Percentiles rank a stretch among this genome's conserved stretches.
Evolutionary conservation across 2,329 filamentous ascomycete species (phyloP).

Genomic region (Aspergillus persii): DNA sequence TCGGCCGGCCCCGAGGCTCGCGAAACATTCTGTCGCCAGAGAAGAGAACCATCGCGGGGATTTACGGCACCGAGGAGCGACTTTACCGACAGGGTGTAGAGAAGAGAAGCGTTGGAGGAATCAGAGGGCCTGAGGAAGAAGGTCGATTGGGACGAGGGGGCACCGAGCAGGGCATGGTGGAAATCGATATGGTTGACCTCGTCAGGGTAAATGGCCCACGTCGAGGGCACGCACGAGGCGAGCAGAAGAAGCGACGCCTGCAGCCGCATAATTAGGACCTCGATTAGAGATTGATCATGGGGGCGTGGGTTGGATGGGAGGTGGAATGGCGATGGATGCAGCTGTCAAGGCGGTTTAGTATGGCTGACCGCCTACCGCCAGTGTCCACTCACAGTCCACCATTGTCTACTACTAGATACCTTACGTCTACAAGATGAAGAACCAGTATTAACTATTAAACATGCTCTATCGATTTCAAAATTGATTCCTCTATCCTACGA

Average conservation of each 20-base stretch:
- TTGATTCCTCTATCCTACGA: not conserved
- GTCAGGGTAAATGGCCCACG: slow-evolving; percentile 76
- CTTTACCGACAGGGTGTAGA: slow-evolving; percentile 87
- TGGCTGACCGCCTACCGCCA: slow-evolving; percentile 16
- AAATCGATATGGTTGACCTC: slow-evolving; percentile 92
- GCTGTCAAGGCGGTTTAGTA: not conserved
- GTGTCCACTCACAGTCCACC: slow-evolving; percentile 10
- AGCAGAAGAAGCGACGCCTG: slow-evolving; percentile 39
- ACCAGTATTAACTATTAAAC: too few species aligned
- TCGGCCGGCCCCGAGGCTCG: slow-evolving; percentile 34
- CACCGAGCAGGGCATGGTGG: slow-evolving; percentile 83
- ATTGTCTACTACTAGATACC: not conserved
- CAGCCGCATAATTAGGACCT: slow-evolving; percentile 39
- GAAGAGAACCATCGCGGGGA: slow-evolving; percentile 75
- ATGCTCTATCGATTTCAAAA: too few species aligned
- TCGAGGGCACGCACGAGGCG: slow-evolving; percentile 49
- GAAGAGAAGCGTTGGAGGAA: slow-evolving; percentile 78
- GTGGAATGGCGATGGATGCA: not conserved
- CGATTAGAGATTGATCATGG: slow-evolving; percentile 32
- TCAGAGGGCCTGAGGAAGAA: slow-evolving; percentile 89
- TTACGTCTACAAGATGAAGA: too few species aligned
- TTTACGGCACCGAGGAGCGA: slow-evolving; percentile 84
- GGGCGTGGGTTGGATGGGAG: slow-evolving; percentile 18
- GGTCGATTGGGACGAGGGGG: slow-evolving; percentile 77
- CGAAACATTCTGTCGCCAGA: slow-evolving; percentile 81